Conservation (phyloP, 192 early-diverging fungal species). For the Backusella macrospora region DNA sequence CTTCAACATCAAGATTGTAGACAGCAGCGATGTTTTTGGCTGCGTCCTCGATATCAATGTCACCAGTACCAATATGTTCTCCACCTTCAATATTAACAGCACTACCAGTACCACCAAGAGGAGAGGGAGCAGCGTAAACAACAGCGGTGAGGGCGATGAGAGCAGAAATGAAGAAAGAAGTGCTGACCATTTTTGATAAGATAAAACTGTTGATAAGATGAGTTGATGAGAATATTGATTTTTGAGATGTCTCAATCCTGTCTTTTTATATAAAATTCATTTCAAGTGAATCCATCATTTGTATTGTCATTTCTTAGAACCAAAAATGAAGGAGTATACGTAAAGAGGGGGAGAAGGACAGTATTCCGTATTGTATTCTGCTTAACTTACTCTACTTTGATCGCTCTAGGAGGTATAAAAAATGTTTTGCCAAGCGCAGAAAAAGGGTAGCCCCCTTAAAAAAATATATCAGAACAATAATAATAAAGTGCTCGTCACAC, state of each 20-base stretch:
- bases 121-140: neutral
- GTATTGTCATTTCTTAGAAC: neutral
- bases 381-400: neutral
- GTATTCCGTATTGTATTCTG: neutral
- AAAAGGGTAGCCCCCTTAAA: neutral
- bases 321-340: conserved; percentile 1
- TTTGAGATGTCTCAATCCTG: neutral
- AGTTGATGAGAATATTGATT: neutral
- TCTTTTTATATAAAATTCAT: conserved; percentile 7
- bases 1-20: neutral
- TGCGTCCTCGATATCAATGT: neutral
- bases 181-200: conserved; percentile 1
- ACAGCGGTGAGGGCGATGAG: neutral
- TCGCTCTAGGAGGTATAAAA: neutral
- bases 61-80: neutral
- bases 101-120: neutral
- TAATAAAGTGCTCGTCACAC: neutral
- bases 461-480: neutral
- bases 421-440: neutral
- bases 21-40: too few relatives aligned
- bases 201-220: neutral
- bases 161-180: conserved; percentile 8
- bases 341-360: neutral
- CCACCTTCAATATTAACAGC: neutral
- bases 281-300: neutral